These are phyloP conservation scores for Gracilariopsis chorda DNA, from an alignment of 23 red algal species.

Conservation along the genomic window DNA sequence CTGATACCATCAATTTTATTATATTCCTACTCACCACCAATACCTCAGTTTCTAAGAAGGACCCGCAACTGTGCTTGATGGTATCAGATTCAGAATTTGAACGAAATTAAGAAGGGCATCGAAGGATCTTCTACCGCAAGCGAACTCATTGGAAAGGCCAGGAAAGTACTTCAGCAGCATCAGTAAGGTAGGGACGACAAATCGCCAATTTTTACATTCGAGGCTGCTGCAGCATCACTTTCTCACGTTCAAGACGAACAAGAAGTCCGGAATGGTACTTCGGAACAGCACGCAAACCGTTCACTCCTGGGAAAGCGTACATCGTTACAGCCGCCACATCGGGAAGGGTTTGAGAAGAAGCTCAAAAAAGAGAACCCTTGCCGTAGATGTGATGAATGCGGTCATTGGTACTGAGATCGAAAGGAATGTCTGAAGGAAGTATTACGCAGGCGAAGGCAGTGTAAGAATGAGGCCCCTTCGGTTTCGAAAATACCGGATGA, in stretches of 20 bases:
- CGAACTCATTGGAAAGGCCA: not conserved
- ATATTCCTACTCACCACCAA: not conserved
- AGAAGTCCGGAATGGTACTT: not conserved
- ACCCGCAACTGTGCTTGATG: not conserved
- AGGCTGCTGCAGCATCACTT: not conserved
- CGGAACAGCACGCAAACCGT: not conserved
- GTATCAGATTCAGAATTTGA: not conserved
- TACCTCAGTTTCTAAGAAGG: not conserved
- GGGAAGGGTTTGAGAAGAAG: constrained; percentile 10
- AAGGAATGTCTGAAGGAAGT: not conserved
- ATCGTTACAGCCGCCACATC: not conserved
- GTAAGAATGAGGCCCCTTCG: not conserved
- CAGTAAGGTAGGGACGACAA: not conserved
- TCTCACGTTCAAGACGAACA: constrained; percentile 3
- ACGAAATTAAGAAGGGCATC: not conserved
- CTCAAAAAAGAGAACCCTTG: not conserved
- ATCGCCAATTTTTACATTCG: not conserved
- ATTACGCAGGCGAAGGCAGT: not conserved
- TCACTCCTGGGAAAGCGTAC: not conserved
- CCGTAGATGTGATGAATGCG: not conserved
- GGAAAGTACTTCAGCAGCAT: not conserved
- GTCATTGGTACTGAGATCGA: constrained; percentile 20
- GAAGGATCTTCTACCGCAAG: not conserved
- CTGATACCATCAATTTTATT: not conserved
- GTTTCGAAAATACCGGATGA: not conserved